A percentile compares a stretch with the other conserved stretches of the same genome.
Conservation (phyloP, 2,329 filamentous ascomycete genomes). For the Claviceps purpurea region DNA sequence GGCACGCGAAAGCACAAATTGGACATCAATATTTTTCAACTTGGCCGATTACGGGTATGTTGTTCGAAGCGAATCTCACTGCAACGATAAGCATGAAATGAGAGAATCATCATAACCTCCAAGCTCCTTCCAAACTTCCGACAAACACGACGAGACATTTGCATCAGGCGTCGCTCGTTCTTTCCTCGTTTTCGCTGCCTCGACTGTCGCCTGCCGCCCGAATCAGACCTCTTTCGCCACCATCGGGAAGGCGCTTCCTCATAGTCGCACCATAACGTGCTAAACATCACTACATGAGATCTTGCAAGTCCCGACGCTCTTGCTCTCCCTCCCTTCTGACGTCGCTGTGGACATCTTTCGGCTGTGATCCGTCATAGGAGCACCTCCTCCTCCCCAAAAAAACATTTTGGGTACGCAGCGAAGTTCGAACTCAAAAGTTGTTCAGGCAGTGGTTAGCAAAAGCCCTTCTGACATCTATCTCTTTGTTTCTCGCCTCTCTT, state of each 20-base stretch:
- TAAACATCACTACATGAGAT: not conserved
- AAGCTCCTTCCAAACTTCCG: not conserved
- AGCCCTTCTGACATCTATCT: constrained; percentile 1
- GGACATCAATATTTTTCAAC: not conserved
- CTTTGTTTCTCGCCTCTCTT: constrained; percentile 4
- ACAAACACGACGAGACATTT: not conserved
- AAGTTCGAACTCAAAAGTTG: not conserved
- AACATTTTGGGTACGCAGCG: not conserved
- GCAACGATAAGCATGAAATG: not conserved
- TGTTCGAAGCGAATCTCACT: not conserved
- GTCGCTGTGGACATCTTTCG: not conserved
- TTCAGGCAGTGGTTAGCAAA: not conserved
- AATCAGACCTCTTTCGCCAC: not conserved
- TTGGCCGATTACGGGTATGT: not conserved
- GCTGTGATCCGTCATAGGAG: not conserved
- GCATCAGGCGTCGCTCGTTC: not conserved
- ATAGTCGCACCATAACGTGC: not conserved
- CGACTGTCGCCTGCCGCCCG: not conserved
- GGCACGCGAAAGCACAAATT: not conserved
- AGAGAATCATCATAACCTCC: not conserved
- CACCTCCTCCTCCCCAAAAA: constrained; percentile 3
- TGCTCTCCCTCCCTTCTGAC: not conserved
- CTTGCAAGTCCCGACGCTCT: not conserved
- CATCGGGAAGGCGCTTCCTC: not conserved
- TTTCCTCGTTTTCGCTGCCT: not conserved